A percentile compares a stretch with the other conserved stretches of the same genome.
These are phyloP conservation scores for Limnanthes douglasii DNA, from an alignment of 345 rosid species.

Conservation along the genomic window DNA sequence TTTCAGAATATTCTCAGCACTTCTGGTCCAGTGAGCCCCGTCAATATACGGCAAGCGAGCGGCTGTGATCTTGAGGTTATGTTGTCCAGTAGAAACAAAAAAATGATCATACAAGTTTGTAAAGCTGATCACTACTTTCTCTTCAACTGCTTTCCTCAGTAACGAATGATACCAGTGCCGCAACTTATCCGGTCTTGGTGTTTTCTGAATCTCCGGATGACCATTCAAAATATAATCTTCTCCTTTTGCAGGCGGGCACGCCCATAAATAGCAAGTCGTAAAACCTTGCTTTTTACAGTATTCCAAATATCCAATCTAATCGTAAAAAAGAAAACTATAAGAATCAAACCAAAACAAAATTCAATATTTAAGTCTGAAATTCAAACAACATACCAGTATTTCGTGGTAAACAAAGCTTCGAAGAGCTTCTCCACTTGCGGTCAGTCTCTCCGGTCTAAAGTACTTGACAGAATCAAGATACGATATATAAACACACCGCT, in stretches of 20 bases:
- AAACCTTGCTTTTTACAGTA: constrained; percentile 83
- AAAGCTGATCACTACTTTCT: constrained; percentile 13
- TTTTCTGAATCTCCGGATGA: constrained; percentile 87
- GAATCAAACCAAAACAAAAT: constrained; percentile 1
- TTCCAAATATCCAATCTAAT: constrained; percentile 85
- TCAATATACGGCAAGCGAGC: constrained; percentile 50
- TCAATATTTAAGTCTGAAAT: too few species aligned
- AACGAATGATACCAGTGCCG: constrained; percentile 23
- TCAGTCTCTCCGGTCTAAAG: constrained; percentile 67
- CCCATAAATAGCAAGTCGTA: constrained; percentile 81
- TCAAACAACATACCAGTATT: constrained; percentile 36
- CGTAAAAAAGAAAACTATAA: neutral
- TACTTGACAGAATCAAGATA: constrained; percentile 92
- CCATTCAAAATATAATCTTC: constrained; percentile 82
- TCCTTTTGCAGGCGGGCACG: constrained; percentile 85
- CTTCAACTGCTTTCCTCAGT: constrained; percentile 24
- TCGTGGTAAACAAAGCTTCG: constrained; percentile 90
- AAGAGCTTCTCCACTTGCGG: constrained; percentile 59
- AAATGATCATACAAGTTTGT: constrained; percentile 33
- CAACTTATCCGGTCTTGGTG: constrained; percentile 73
- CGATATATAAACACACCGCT: constrained; percentile 68
- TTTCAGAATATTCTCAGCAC: constrained; percentile 20
- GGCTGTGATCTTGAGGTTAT: constrained; percentile 20
- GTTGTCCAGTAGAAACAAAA: constrained; percentile 16
- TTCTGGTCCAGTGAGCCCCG: constrained; percentile 37